Base-by-base conservation (phyloP, 140 eudicot species). In the Senecio squalidus region DNA sequence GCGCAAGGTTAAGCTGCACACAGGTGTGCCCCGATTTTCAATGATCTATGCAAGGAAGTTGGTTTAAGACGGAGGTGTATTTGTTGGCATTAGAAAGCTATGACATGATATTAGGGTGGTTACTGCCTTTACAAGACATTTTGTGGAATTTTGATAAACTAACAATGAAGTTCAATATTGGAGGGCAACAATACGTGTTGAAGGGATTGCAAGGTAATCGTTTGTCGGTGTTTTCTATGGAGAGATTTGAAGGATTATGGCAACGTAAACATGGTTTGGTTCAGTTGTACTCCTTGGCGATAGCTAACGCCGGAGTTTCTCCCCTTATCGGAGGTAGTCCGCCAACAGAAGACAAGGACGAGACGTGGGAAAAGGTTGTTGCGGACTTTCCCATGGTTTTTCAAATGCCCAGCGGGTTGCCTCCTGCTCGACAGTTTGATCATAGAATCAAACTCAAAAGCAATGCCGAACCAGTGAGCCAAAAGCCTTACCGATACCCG, bases 31-130 rank as follows among this genome's bases (percentile, higher is more conserved):
- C 8, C 1, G 9, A 46, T n/a, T 25, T 62, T 4, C 41, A 47
- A 28, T 62, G 68, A 57, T 9, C 10, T 1, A 62, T 62, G 58
- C 68, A 62, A 23, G 68, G 47, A 0, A n/a, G 26, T 30, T 26
- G 27, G 43, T 62, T 27, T 21, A 30, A 17, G 0, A 34, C 68
- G 1, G 47, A 62, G 5, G 43, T 46, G 0, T 4, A 25, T 0
- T 3, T 61, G 2, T 1, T 61, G 0, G 15, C 44, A 0, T 18
- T 61, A 7, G 66, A 69, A 8, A 58, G 61, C 11, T 62, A 62
- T 46, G 71, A 71, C 16, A 45, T 63, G 36, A 40, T 72, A 2
- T 10, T 72, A 0, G 66, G 72, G 5, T 72, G 77, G 67, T 24
- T 63, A 0, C 4, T 4, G 9, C 58, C 38, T 4, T 45, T 26